Evolutionary conservation across 2,329 filamentous ascomycete species (phyloP).

Genomic region (Calycina herbarum): DNA sequence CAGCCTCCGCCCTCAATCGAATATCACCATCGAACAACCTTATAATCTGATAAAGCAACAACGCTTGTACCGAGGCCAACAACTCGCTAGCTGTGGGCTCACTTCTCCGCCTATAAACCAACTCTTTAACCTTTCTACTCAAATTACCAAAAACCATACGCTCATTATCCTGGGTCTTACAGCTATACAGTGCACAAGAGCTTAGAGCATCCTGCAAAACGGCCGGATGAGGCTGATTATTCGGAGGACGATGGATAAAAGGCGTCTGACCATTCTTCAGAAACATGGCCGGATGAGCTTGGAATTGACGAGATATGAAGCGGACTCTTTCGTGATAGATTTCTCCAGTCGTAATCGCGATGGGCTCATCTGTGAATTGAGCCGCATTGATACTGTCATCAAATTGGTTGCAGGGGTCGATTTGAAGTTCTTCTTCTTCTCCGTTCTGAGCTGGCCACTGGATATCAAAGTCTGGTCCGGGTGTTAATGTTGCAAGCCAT

Average conservation of each 20-base stretch:
- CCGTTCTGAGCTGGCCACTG: background rate
- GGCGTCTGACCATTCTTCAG: slow-evolving; percentile 1
- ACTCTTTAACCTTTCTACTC: background rate
- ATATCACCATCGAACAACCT: slow-evolving; percentile 9
- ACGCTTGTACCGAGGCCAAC: background rate
- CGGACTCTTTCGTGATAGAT: slow-evolving; percentile 4
- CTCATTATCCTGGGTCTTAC: slow-evolving; percentile 7
- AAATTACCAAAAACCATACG: slow-evolving; percentile 2
- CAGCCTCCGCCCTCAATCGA: slow-evolving; percentile 1
- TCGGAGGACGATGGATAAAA: background rate
- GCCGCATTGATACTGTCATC: background rate
- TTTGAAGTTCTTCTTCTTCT: background rate
- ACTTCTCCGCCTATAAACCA: background rate
- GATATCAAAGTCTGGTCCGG: background rate
- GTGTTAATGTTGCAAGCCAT: slow-evolving; percentile 5
- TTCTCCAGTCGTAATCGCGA: background rate
- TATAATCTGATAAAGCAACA: slow-evolving; percentile 9
- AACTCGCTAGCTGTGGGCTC: background rate
- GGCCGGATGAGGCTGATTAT: background rate
- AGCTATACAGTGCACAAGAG: slow-evolving; percentile 1
- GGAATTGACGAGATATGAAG: background rate
- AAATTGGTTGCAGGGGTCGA: background rate
- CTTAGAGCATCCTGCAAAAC: slow-evolving; percentile 3
- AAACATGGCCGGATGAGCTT: background rate
- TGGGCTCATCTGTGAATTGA: background rate